phyloP scores from a whole-genome alignment of 768 basidiomycete genomes.

The Rhodosporidiobolus sp. region DNA sequence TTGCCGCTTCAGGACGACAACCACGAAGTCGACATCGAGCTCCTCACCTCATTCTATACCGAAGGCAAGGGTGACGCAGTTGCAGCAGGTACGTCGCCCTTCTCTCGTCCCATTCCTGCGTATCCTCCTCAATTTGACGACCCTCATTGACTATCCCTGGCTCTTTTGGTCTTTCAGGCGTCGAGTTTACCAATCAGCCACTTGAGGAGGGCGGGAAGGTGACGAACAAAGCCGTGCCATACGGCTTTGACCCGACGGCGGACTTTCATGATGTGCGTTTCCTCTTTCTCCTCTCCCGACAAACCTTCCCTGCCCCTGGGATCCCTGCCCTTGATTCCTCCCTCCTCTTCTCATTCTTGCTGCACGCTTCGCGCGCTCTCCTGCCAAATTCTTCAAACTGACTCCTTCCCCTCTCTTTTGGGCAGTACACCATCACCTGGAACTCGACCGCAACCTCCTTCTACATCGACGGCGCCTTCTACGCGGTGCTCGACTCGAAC shows the following conservation, averaged over 20 bases:
- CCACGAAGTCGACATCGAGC: slow-evolving; percentile 22
- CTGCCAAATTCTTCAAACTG: background rate
- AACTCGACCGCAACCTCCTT: slow-evolving; percentile 3
- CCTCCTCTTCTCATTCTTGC: too few relatives aligned
- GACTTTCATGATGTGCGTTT: slow-evolving; percentile 18
- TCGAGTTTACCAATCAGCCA: slow-evolving; percentile 20
- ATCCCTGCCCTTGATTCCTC: too few relatives aligned
- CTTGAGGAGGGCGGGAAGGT: background rate
- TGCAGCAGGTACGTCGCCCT: background rate
- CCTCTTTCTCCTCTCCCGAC: background rate
- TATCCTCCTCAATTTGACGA: background rate
- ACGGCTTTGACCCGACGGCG: slow-evolving; percentile 12
- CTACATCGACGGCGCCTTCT: slow-evolving; percentile 7
- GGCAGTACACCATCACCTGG: slow-evolving; percentile 27
- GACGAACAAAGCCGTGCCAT: too few relatives aligned
- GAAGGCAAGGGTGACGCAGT: slow-evolving; percentile 7
- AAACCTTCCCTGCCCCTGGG: too few relatives aligned
- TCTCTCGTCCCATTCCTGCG: background rate
- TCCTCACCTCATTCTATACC: slow-evolving; percentile 6
- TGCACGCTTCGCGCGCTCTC: too few relatives aligned
- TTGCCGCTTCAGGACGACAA: background rate
- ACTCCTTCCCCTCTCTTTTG: background rate
- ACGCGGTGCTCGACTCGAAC: background rate
- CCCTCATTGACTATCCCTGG: too few relatives aligned
- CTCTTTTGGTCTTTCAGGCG: background rate